These are phyloP conservation scores for Oidiodendron maius DNA, from an alignment of 495 filamentous ascomycete genomes.

Conservation along the genomic window DNA sequence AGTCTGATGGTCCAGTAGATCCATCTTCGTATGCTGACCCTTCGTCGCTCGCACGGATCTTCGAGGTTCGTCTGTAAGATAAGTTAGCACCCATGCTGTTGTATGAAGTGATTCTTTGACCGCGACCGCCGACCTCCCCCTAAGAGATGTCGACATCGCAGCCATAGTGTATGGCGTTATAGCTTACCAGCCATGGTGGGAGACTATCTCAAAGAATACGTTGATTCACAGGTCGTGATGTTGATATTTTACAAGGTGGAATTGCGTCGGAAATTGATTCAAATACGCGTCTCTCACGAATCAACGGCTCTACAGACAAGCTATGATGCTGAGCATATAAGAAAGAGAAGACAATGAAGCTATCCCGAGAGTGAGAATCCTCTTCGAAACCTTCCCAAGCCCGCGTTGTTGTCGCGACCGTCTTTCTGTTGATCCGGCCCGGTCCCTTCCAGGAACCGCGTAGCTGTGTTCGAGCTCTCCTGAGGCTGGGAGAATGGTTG, in stretches of 20 bases:
- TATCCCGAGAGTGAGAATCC: slow-evolving; percentile 13
- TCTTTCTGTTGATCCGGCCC: neutral
- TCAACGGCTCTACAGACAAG: slow-evolving; percentile 25
- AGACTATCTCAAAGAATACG: slow-evolving; percentile 3
- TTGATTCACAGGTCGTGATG: slow-evolving; percentile 18
- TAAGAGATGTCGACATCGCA: neutral
- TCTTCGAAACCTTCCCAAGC: neutral
- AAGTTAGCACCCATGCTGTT: slow-evolving; percentile 7
- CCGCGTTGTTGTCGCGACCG: neutral
- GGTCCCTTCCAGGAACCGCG: neutral
- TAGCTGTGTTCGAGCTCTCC: neutral
- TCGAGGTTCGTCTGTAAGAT: slow-evolving; percentile 68
- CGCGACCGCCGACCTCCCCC: neutral
- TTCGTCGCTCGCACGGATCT: slow-evolving; percentile 93
- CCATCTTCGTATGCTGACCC: slow-evolving; percentile 85
- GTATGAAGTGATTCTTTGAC: neutral
- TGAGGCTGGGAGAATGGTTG: neutral
- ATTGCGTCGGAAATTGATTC: slow-evolving; percentile 15
- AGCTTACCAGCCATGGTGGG: slow-evolving; percentile 26
- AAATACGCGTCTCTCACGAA: slow-evolving; percentile 23
- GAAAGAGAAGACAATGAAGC: slow-evolving; percentile 16
- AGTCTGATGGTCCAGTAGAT: slow-evolving; percentile 58
- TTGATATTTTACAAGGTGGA: slow-evolving; percentile 16
- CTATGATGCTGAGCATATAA: slow-evolving; percentile 7
- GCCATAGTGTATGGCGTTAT: neutral